Evolutionary conservation across 2,329 filamentous ascomycete species (phyloP), one percentile per base, ranked within the genome.

Genomic region (Colletotrichum sp.): DNA sequence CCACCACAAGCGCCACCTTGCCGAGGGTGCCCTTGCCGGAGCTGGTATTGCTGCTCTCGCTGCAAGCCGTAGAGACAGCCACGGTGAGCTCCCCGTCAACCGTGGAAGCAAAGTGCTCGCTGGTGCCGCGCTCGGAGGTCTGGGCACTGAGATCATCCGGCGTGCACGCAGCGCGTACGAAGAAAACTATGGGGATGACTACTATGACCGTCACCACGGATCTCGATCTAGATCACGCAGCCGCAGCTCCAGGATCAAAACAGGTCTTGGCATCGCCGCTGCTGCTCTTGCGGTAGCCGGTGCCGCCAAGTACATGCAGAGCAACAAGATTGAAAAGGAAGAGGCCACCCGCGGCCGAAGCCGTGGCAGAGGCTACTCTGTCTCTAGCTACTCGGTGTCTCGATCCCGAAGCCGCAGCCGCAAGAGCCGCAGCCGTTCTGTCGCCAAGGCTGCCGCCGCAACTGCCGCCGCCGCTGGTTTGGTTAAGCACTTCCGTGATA

Each of bases 1-100:
- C 39, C 88, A 91, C 78, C 90, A 90, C 78, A 92, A 88, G 81
- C 89, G 90, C 57, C 90, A 92, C 78, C 82, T 93, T 7, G 92
- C 92, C 26, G 91, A 92, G 80, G 92, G 92, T n/a, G 92, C 91
- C 12, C 86, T 93, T 18, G 92, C 92, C 32, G 92, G 91, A 18
- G 92, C 92, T 21, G 92, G 92, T 65, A 83, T 92, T 9, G 89
- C 90, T 13, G 92, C 92, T n/a, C 83, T 93, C 4, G 83, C 92
- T 7, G 87, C 89, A 18, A 90, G 89, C 64, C 89, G 91, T 24
- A 88, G 90, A 64, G 87, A 88, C 67, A 86, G 86, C 71, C 84
- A 89, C 4, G 89, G 89, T 66, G 89, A 90, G 28, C 80, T 89
- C 6, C 84, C 84, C 0, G 87, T 90, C 24, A 84, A 90, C 78